Percentiles rank a stretch among this genome's conserved stretches.
Evolutionary conservation across 2,329 filamentous ascomycete genomes (phyloP).

Genomic region (Penicillium sp.): DNA sequence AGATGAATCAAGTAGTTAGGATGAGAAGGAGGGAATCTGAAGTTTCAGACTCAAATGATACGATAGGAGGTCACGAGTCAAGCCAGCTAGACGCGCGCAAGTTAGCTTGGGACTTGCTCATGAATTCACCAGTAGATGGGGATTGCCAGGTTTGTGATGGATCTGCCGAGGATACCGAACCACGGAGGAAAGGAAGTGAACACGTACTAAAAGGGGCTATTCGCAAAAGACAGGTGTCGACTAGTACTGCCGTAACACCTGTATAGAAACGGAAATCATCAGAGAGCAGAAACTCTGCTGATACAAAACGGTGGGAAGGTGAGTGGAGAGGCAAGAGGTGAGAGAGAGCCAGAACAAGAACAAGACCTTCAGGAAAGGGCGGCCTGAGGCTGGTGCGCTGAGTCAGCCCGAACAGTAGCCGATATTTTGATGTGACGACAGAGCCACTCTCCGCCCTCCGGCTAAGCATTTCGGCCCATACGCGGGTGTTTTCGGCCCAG

Average conservation of each 20-base stretch:
- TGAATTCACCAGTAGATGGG: neutral
- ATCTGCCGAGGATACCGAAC: conserved; percentile 21
- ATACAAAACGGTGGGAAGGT: conserved; percentile 14
- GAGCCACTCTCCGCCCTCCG: conserved; percentile 6
- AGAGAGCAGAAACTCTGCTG: conserved; percentile 39
- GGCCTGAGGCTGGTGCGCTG: conserved; percentile 23
- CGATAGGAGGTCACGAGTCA: conserved; percentile 2
- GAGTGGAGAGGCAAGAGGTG: conserved; percentile 16
- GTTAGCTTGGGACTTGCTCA: neutral
- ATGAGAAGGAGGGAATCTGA: conserved; percentile 1
- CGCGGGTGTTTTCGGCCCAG: conserved; percentile 27
- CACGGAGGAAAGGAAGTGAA: conserved; percentile 26
- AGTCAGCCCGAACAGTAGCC: conserved; percentile 23
- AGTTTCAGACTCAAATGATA: neutral
- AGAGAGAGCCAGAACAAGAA: conserved; percentile 9
- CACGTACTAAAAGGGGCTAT: conserved; percentile 15
- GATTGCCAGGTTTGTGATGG: conserved; percentile 19
- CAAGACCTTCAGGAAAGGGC: conserved; percentile 12
- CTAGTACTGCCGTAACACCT: conserved; percentile 43
- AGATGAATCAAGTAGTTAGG: conserved; percentile 8
- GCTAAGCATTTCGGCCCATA: conserved; percentile 22
- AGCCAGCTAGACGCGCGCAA: neutral
- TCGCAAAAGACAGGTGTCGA: conserved; percentile 37
- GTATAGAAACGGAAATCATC: conserved; percentile 38
- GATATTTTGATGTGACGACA: neutral